Conservation (phyloP, 2,329 filamentous ascomycete genomes). For the Dryadomyces sulphureus region DNA sequence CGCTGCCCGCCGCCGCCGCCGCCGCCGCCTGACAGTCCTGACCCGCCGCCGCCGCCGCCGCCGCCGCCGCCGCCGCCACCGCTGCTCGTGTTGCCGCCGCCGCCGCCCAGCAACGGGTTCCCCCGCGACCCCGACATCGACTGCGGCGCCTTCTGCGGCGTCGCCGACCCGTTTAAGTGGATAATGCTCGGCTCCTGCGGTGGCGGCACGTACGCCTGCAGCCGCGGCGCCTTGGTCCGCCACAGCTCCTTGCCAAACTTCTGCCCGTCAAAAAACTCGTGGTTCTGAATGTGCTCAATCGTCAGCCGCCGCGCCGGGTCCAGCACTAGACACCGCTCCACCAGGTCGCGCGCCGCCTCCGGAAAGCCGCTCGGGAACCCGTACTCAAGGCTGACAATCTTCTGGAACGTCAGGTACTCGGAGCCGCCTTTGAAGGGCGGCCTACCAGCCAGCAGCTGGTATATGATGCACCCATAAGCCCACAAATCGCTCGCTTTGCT, state of each 20-base stretch:
- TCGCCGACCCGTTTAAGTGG: conserved; percentile 50
- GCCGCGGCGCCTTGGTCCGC: conserved; percentile 75
- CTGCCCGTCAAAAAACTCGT: conserved; percentile 86
- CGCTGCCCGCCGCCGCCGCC: conserved; percentile 22
- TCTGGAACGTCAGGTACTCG: conserved; percentile 96
- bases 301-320: conserved; percentile 74
- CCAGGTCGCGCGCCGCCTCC: conserved; percentile 67
- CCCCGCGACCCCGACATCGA: conserved; percentile 16
- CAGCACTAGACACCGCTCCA: conserved; percentile 79
- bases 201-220: conserved; percentile 72
- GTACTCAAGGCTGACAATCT: conserved; percentile 90
- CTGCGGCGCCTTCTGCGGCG: conserved; percentile 15
- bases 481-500: conserved; percentile 96
- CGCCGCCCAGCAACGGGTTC: background rate
- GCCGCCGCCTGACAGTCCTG: background rate
- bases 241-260: conserved; percentile 72
- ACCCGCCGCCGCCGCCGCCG: background rate
- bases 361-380: conserved; percentile 86
- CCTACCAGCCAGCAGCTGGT: conserved; percentile 86
- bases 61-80: too few relatives aligned
- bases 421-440: conserved; percentile 94
- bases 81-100: background rate
- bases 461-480: conserved; percentile 97
- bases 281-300: conserved; percentile 92
- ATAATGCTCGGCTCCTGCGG: conserved; percentile 59